These are phyloP conservation scores for Penicillium sp. DNA, from an alignment of 2,329 filamentous ascomycete species.

Conservation along the genomic window DNA sequence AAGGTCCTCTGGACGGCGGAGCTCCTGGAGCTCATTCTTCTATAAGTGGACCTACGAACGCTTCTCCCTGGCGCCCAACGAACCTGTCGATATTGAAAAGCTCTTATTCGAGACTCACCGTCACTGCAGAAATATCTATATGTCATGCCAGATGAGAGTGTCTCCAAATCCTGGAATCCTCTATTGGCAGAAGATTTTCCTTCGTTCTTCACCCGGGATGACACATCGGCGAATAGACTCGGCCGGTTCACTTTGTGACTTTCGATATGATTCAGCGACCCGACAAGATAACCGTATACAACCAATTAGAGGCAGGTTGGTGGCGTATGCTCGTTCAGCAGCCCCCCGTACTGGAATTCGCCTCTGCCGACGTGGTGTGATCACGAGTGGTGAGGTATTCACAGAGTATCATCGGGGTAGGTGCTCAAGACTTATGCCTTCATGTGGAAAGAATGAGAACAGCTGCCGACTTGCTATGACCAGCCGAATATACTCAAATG, in stretches of 20 bases:
- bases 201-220: neutral
- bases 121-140: neutral
- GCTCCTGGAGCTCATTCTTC: neutral
- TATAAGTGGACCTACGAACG: neutral
- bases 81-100: neutral
- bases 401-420: neutral
- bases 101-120: neutral
- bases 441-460: too few species aligned
- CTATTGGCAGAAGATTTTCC: neutral
- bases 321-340: neutral
- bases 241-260: neutral
- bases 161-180: neutral
- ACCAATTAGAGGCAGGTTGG: neutral
- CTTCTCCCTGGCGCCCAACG: neutral
- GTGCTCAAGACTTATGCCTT: neutral
- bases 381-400: neutral
- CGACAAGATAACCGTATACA: neutral
- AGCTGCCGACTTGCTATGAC: neutral
- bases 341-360: neutral
- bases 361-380: neutral
- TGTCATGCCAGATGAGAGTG: neutral
- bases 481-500: neutral
- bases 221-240: neutral
- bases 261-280: neutral
- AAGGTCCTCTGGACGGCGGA: neutral